A percentile compares a stretch with the other conserved stretches of the same genome.
These are phyloP conservation scores for Brassica cretica DNA, from an alignment of 345 rosid genomes.

Conservation along the genomic window DNA sequence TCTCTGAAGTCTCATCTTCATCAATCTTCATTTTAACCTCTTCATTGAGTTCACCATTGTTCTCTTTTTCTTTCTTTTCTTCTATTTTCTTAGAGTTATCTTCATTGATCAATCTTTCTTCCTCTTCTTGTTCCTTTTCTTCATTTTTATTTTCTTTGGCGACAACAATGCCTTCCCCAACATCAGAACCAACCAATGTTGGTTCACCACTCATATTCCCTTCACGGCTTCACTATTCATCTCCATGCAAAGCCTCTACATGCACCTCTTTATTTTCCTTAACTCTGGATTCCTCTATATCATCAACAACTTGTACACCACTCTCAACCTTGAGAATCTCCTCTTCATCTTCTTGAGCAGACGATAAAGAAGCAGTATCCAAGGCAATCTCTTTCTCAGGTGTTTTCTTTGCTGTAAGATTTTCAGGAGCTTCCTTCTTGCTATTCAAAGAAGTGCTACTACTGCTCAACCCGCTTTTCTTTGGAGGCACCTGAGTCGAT, in stretches of 20 bases:
- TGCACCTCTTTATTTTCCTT: slow-evolving; percentile 28
- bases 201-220: slow-evolving; percentile 19
- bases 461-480: slow-evolving; percentile 36
- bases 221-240: slow-evolving; percentile 26
- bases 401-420: slow-evolving; percentile 5
- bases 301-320: slow-evolving; percentile 15
- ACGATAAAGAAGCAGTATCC: slow-evolving; percentile 15
- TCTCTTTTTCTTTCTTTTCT: too few relatives aligned
- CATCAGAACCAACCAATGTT: slow-evolving; percentile 2
- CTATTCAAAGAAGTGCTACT: slow-evolving; percentile 18
- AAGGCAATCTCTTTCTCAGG: slow-evolving; percentile 20
- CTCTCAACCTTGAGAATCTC: slow-evolving; percentile 39
- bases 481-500: slow-evolving; percentile 24
- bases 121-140: neutral
- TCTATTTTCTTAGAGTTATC: too few relatives aligned
- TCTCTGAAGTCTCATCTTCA: too few relatives aligned
- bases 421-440: slow-evolving; percentile 14
- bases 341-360: slow-evolving; percentile 35
- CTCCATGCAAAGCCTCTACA: slow-evolving; percentile 18
- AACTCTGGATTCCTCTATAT: slow-evolving; percentile 13
- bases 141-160: neutral
- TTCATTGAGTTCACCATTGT: too few relatives aligned
- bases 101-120: neutral
- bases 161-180: neutral
- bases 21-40: too few relatives aligned